Evolutionary conservation across 352 stramenopile species (phyloP).

Genomic region (Pythium guiyangense): DNA sequence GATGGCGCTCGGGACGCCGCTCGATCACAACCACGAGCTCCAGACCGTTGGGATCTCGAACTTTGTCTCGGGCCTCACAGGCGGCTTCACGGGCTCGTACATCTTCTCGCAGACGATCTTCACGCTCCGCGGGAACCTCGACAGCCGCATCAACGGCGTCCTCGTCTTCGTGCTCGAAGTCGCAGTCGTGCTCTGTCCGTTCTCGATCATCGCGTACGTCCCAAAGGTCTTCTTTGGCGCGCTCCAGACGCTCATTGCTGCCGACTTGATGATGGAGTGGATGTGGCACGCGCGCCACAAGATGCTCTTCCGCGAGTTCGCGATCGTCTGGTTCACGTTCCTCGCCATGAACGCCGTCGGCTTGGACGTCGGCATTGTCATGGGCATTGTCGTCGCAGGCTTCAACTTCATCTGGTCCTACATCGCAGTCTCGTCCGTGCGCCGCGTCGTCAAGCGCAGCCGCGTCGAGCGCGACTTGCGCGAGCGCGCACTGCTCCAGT

Average conservation of each 20-base stretch:
- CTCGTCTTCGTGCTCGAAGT: slow-evolving; percentile 79
- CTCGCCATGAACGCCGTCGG: slow-evolving; percentile 91
- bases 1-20: slow-evolving; percentile 90
- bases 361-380: slow-evolving; percentile 93
- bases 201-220: slow-evolving; percentile 94
- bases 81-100: slow-evolving; percentile 98
- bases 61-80: slow-evolving; percentile 92
- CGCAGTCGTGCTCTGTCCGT: slow-evolving; percentile 79
- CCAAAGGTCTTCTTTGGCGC: slow-evolving; percentile 98
- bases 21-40: slow-evolving; percentile 96
- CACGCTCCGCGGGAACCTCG: slow-evolving; percentile 72
- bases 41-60: slow-evolving; percentile 96
- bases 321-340: slow-evolving; percentile 93
- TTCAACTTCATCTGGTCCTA: slow-evolving; percentile 90
- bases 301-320: slow-evolving; percentile 89
- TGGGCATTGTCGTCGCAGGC: slow-evolving; percentile 87
- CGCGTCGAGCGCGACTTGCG: slow-evolving; percentile 77
- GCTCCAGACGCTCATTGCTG: slow-evolving; percentile 95
- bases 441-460: slow-evolving; percentile 75
- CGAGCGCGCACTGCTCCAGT: slow-evolving; percentile 67
- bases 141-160: slow-evolving; percentile 65
- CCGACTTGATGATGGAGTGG: slow-evolving; percentile 98
- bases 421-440: slow-evolving; percentile 61
- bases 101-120: slow-evolving; percentile 98
- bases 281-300: slow-evolving; percentile 85